These are phyloP conservation scores for Phytopythium sindhum DNA, from an alignment of 352 stramenopile genomes.

Conservation along the genomic window DNA sequence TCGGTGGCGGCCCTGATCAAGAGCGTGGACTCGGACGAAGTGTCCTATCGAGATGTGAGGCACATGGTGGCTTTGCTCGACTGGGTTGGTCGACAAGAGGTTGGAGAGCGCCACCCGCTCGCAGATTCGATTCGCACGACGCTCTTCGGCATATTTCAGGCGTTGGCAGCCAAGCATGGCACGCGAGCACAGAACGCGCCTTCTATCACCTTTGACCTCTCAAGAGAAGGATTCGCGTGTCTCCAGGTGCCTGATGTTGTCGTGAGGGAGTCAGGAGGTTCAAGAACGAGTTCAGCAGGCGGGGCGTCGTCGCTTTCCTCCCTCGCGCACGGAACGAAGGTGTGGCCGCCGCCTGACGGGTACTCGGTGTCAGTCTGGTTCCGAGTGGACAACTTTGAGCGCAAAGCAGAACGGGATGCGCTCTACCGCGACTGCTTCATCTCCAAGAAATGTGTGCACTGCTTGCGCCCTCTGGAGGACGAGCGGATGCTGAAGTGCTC, in stretches of 20 bases:
- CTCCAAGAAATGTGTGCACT: constrained; percentile 58
- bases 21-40: neutral
- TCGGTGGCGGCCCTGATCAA: neutral
- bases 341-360: constrained; percentile 60
- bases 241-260: constrained; percentile 66
- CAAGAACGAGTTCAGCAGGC: constrained; percentile 8
- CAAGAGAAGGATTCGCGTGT: constrained; percentile 56
- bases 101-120: neutral
- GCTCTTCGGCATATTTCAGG: neutral
- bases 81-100: neutral
- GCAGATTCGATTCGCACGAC: neutral
- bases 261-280: constrained; percentile 15
- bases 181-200: constrained; percentile 6
- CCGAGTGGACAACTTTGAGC: constrained; percentile 49
- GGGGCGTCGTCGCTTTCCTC: constrained; percentile 23
- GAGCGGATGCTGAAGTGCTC: constrained; percentile 68
- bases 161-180: neutral
- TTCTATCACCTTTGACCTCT: constrained; percentile 45
- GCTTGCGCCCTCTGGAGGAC: constrained; percentile 35
- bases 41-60: neutral
- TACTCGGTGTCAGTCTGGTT: constrained; percentile 70
- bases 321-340: constrained; percentile 37
- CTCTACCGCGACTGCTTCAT: constrained; percentile 59
- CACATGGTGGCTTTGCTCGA: neutral
- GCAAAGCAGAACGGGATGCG: constrained; percentile 59